Base-by-base conservation (phyloP, 1,139 yeast species). In the Magnusiomyces fungicola region DNA sequence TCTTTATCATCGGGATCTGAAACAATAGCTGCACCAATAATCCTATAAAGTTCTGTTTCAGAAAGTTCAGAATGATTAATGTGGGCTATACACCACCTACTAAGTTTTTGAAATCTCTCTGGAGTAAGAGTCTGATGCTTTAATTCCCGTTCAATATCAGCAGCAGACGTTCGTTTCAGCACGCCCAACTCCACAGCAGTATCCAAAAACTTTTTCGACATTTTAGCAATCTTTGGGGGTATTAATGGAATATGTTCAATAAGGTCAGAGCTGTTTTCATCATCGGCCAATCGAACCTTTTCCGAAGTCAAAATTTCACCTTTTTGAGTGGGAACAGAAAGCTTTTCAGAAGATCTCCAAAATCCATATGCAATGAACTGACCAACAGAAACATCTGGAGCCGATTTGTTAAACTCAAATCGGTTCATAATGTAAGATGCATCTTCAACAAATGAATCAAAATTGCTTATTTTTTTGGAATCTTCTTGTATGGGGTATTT, bases 351-450 rank as follows among this genome's bases (percentile, higher is more conserved):
- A 18, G 62, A 57, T 7, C 55, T 53, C 70, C 72, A 69, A 50
- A 69, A 69, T 1, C 73, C 73, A 18, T 60, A 50, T 1, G 65
- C 57, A 30, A 69, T 55, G 51, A 59, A 60, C 18, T 58, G 57
- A 2, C 72, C 73, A n/a, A 69, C 64, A 10, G 56, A 46, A 1
- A 60, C 55, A 49, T 69, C 72, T 2, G 73, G 73, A 0, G 71
- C 63, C 1, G 72, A 65, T 10, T 51, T 49, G 18, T 62, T 64
- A 53, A 66, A 59, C 29, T 62, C 59, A 50, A 68, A 69, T 45
- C 63, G 56, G 27, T 58, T 55, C 64, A 65, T 64, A 23, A 57
- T 58, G 45, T 58, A 61, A 22, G 55, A 52, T 2, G 66, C 63
- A 12, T 53, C 53, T 6, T 57, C 55, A 10, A 47, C 43, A 12